phyloP scores from a whole-genome alignment of 306 rosid genomes.

The Glycine soja region DNA sequence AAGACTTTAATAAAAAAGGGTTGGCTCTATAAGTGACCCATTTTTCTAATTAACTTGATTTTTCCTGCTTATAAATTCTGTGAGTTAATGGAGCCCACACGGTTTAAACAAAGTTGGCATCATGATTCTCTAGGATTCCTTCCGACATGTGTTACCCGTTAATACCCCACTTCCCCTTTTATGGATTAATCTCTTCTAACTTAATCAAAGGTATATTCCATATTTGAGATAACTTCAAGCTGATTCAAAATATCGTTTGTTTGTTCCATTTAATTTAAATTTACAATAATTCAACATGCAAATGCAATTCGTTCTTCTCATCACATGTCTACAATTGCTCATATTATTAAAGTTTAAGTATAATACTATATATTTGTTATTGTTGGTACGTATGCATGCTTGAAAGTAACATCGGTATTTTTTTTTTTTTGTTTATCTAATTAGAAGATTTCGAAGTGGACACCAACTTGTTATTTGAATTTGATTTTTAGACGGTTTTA shows the following conservation, averaged over 20 bases:
- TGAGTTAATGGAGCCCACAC: slow-evolving; percentile 71
- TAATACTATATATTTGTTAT: background rate
- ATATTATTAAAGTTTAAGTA: background rate
- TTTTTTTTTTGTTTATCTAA: background rate
- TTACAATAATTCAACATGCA: background rate
- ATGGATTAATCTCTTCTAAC: slow-evolving; percentile 36
- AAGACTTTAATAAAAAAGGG: slow-evolving; percentile 52
- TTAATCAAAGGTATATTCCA: slow-evolving; percentile 47
- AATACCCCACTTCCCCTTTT: slow-evolving; percentile 58
- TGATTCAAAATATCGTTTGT: slow-evolving; percentile 19
- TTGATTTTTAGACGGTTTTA: background rate
- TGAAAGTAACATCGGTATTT: background rate
- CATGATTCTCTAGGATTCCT: slow-evolving; percentile 63
- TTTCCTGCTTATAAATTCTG: slow-evolving; percentile 22
- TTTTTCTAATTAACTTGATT: slow-evolving; percentile 28
- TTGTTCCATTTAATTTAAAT: background rate
- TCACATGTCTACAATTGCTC: slow-evolving; percentile 25
- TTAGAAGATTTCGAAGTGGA: slow-evolving; percentile 20
- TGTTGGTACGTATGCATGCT: background rate
- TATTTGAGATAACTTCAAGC: slow-evolving; percentile 43
- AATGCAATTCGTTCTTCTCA: slow-evolving; percentile 27
- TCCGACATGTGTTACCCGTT: slow-evolving; percentile 71
- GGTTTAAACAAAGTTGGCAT: slow-evolving; percentile 84
- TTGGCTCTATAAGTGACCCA: slow-evolving; percentile 43
- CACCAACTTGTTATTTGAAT: slow-evolving; percentile 6